Evolutionary conservation across 1,284 basidiomycete species (phyloP), one percentile per base, ranked within the genome.

Genomic region (Trichosporon asahii): DNA sequence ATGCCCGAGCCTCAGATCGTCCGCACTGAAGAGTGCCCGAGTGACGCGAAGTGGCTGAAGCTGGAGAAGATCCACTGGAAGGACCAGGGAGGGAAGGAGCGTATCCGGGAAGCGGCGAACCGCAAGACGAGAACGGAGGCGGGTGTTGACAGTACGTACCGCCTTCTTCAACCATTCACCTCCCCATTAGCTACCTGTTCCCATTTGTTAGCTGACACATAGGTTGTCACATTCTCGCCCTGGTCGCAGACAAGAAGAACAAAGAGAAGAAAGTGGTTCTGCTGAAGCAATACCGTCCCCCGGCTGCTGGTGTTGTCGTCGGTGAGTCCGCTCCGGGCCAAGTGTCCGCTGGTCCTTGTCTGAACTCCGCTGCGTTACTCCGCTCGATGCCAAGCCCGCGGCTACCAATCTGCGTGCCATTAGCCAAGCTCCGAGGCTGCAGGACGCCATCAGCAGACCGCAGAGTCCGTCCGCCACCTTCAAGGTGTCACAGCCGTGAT

Each of bases 261-360:
- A 77, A 76, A 29, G 82, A 81, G 1, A 68, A 79, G 0, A 91
- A 90, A 0, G 94, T 92, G 1, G 88, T 96, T 68, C 86, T 97
- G 71, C 89, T 95, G 74, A 93, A 95, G 80, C 94, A 95, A 81
- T 95, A 90, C 81, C 88, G 93, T 33, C 92, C 93, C 0, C 91
- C 93, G 0, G 87, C 92, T 37, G 90, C 88, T 73, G 89, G 89
- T 70, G 87, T 87, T 71, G 87, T 92, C 69, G 86, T 95, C 69
- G 93, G 92, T 89, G 78, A 49, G 86, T 73, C 6, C 21, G 15
- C 33, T 33, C 5, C 15, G 29, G 40, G n/a, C 40, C 5, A 18
- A 18, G 18, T 4, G 40, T 44, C 40, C 40, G 40, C 15, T 40
- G 2, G 37, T 14, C 11, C 9, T n/a, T 12, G n/a, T 2, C 15